Evolutionary conservation across 306 rosid genomes (phyloP).

Genomic region (Trifolium pratense): DNA sequence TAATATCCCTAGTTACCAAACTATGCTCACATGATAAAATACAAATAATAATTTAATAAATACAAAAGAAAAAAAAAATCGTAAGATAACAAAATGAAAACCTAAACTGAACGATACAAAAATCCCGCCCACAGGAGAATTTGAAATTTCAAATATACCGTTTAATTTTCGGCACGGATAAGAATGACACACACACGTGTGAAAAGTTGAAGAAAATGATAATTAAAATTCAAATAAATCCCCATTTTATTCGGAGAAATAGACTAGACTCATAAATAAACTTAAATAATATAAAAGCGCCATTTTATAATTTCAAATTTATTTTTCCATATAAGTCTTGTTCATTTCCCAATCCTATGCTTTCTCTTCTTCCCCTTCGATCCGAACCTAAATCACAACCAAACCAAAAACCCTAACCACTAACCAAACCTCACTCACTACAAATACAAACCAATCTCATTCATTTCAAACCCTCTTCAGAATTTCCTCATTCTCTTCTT

Average conservation of each 20-base stretch:
- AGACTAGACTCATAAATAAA: background rate
- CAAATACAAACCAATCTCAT: background rate
- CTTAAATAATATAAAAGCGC: conserved; percentile 53
- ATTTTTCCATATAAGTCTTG: conserved; percentile 48
- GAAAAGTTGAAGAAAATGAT: background rate
- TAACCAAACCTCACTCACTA: background rate
- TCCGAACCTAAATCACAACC: conserved; percentile 16
- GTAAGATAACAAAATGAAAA: too few species aligned
- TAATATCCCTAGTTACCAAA: too few species aligned
- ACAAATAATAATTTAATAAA: too few species aligned
- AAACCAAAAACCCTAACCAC: conserved; percentile 26
- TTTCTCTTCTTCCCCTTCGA: background rate
- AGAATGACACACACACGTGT: background rate
- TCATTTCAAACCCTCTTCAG: background rate
- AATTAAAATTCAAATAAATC: background rate
- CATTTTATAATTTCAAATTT: conserved; percentile 47
- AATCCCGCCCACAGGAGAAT: conserved; percentile 20
- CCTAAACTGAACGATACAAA: background rate
- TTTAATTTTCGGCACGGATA: background rate
- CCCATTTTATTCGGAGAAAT: conserved; percentile 8
- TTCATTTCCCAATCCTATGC: conserved; percentile 23
- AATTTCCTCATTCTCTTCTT: background rate
- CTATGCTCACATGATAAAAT: too few species aligned
- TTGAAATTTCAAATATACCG: conserved; percentile 16
- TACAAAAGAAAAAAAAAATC: too few species aligned